These are phyloP conservation scores for Bretschneidera sinensis DNA, from an alignment of 345 rosid genomes.

Conservation along the genomic window DNA sequence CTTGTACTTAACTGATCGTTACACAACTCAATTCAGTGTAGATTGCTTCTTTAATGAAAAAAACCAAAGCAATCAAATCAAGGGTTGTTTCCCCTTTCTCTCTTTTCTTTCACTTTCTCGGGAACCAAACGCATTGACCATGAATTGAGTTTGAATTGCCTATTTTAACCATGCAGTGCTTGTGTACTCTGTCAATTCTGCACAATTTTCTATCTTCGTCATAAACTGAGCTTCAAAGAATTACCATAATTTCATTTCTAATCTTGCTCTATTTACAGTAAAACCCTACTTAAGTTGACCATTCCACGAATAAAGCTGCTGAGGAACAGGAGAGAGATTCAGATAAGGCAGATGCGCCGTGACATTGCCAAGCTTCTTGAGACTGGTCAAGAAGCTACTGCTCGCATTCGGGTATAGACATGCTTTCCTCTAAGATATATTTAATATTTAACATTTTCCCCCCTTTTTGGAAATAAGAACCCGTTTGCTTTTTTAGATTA, in stretches of 20 bases:
- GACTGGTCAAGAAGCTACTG: constrained; percentile 98
- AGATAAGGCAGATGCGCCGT: constrained; percentile 86
- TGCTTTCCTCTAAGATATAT: too few relatives aligned
- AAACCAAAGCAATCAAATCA: background rate
- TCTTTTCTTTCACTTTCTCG: background rate
- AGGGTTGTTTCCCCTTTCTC: background rate
- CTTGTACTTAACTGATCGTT: background rate
- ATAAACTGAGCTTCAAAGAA: background rate
- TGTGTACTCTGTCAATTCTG: background rate
- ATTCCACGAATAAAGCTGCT: constrained; percentile 83
- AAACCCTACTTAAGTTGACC: constrained; percentile 78
- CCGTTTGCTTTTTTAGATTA: background rate
- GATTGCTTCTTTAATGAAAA: background rate
- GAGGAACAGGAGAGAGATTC: constrained; percentile 87
- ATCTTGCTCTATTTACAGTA: constrained; percentile 38
- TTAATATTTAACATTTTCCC: too few relatives aligned
- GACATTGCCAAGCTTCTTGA: constrained; percentile 96
- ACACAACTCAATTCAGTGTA: too few relatives aligned
- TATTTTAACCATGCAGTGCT: background rate
- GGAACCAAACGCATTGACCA: background rate
- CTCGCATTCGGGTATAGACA: constrained; percentile 91
- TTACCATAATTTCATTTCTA: background rate
- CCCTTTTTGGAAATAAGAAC: too few relatives aligned
- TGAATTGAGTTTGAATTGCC: background rate
- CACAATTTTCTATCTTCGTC: background rate